These are phyloP conservation scores for Lachnellula subtilissima DNA, from an alignment of 2,329 filamentous ascomycete genomes.

Conservation along the genomic window DNA sequence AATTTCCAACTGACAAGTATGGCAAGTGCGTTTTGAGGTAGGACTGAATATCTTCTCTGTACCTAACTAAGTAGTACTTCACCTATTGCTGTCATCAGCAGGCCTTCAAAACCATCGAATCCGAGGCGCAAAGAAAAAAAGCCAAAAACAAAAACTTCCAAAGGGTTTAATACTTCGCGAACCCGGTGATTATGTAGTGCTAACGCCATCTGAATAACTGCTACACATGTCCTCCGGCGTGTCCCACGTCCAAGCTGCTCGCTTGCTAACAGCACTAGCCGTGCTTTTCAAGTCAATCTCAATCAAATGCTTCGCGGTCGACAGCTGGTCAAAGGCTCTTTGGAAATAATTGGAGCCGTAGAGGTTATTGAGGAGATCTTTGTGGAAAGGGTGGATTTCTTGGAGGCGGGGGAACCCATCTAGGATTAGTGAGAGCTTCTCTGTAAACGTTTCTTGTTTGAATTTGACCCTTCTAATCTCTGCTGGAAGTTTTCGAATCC, in stretches of 20 bases:
- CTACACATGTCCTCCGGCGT: constrained; percentile 50
- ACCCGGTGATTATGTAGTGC: too few relatives aligned
- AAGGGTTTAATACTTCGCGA: too few relatives aligned
- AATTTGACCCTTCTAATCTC: constrained; percentile 83
- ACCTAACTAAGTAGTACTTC: too few relatives aligned
- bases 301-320: constrained; percentile 92
- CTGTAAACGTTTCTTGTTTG: constrained; percentile 91
- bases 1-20: too few relatives aligned
- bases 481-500: too few relatives aligned
- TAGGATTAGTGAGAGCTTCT: constrained; percentile 87
- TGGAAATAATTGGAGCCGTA: constrained; percentile 98
- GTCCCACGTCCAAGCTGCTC: constrained; percentile 96
- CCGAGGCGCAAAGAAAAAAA: too few relatives aligned
- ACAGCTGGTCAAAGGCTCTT: constrained; percentile 92
- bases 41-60: too few relatives aligned
- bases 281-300: constrained; percentile 79
- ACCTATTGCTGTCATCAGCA: too few relatives aligned
- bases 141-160: too few relatives aligned
- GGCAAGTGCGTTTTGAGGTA: too few relatives aligned
- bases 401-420: constrained; percentile 88
- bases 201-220: too few relatives aligned
- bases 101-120: too few relatives aligned
- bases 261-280: constrained; percentile 80
- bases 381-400: constrained; percentile 93
- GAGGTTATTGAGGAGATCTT: constrained; percentile 83